Conservation (phyloP, 192 early-diverging fungal species). For the Backusella mclennaniae region DNA sequence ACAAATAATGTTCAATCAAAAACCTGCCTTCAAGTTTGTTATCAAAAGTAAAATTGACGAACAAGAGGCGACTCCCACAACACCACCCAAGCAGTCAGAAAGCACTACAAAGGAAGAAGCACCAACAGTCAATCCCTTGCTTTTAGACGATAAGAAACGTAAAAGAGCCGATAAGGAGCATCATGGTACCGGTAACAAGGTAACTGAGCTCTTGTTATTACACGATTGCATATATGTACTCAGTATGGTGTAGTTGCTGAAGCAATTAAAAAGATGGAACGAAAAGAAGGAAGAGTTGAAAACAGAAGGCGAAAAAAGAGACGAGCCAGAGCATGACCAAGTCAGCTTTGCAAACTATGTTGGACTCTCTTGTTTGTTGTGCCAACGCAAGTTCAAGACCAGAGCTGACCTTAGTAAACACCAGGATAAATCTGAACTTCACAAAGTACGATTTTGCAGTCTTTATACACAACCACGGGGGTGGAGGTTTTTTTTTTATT, state of each 20-base stretch:
- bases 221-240: background rate
- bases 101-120: background rate
- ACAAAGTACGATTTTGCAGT: slow-evolving; percentile 42
- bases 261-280: slow-evolving; percentile 25
- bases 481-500: background rate
- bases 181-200: background rate
- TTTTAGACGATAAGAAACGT: slow-evolving; percentile 15
- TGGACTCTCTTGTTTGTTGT: slow-evolving; percentile 49
- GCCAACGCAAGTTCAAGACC: slow-evolving; percentile 57
- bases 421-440: slow-evolving; percentile 54
- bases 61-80: background rate
- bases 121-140: background rate
- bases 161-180: slow-evolving; percentile 16
- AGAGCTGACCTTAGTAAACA: slow-evolving; percentile 51
- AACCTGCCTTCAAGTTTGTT: slow-evolving; percentile 19
- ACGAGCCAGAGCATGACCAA: background rate
- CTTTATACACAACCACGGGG: background rate
- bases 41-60: slow-evolving; percentile 3
- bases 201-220: background rate
- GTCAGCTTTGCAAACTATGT: background rate
- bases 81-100: background rate
- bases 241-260: slow-evolving; percentile 9
- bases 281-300: slow-evolving; percentile 20
- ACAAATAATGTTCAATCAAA: slow-evolving; percentile 7
- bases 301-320: background rate